phyloP scores from a whole-genome alignment of 257 asterid genomes.

The Solanum medicagineum region DNA sequence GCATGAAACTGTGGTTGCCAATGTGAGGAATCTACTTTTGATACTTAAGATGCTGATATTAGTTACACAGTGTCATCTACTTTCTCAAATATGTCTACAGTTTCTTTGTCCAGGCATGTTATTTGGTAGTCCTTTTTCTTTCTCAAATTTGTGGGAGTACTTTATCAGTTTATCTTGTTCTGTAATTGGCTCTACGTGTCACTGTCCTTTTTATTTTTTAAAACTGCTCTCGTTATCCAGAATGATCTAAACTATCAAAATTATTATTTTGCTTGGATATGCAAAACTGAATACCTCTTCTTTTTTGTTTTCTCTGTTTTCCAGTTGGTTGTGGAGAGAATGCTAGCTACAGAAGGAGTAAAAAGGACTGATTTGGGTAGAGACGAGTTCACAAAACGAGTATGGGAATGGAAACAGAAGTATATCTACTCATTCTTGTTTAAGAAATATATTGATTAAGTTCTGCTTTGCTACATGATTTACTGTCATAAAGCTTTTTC shows the following conservation, averaged over 20 bases:
- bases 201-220: background rate
- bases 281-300: background rate
- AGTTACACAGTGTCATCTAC: background rate
- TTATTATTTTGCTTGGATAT: background rate
- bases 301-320: constrained; percentile 1
- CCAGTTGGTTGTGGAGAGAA: constrained; percentile 97
- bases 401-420: constrained; percentile 99
- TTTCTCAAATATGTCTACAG: background rate
- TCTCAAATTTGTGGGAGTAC: background rate
- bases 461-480: background rate
- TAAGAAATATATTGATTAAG: background rate
- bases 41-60: background rate
- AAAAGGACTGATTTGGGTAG: constrained; percentile 81
- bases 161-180: background rate
- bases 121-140: background rate
- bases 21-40: background rate
- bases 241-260: background rate
- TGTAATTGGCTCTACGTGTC: background rate
- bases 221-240: background rate
- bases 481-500: background rate
- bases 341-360: constrained; percentile 89
- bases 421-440: constrained; percentile 24
- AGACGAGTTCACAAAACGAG: constrained; percentile 84
- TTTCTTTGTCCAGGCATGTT: background rate
- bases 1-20: background rate